These are phyloP conservation scores for Calonectria ilicicola DNA, from an alignment of 2,329 filamentous ascomycete species.

Conservation along the genomic window DNA sequence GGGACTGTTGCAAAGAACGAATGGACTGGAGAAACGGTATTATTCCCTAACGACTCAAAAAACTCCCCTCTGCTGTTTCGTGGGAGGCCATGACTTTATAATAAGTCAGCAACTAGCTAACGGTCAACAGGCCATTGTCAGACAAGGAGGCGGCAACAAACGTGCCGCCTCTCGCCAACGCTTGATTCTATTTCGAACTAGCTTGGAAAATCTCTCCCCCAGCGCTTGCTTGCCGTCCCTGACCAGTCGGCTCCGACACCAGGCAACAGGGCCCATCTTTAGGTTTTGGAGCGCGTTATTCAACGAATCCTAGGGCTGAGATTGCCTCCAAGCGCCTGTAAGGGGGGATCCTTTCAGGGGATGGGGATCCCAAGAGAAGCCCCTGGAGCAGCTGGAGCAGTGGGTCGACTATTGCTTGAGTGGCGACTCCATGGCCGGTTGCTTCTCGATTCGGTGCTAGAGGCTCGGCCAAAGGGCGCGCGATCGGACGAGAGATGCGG, in stretches of 20 bases:
- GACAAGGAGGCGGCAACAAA: not conserved
- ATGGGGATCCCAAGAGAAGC: not conserved
- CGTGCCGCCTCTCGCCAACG: not conserved
- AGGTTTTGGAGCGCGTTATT: not conserved
- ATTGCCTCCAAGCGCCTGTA: constrained; percentile 1
- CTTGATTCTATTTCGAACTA: not conserved
- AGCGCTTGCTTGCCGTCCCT: not conserved
- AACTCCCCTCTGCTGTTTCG: not conserved
- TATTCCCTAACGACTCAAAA: not conserved
- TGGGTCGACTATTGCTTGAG: not conserved
- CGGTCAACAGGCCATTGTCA: not conserved
- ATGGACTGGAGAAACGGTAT: not conserved
- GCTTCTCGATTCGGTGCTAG: constrained; percentile 10
- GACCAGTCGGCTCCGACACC: not conserved
- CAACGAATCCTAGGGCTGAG: constrained; percentile 13
- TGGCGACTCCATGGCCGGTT: not conserved
- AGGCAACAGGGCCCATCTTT: not conserved
- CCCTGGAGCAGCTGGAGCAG: not conserved
- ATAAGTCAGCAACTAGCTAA: not conserved
- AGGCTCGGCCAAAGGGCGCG: not conserved
- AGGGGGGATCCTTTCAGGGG: not conserved
- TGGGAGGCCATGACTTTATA: not conserved
- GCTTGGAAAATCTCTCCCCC: not conserved
- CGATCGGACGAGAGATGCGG: constrained; percentile 10
- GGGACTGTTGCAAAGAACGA: not conserved